Conservation (phyloP, 768 basidiomycete species). For the Pleurotus eryngii region DNA sequence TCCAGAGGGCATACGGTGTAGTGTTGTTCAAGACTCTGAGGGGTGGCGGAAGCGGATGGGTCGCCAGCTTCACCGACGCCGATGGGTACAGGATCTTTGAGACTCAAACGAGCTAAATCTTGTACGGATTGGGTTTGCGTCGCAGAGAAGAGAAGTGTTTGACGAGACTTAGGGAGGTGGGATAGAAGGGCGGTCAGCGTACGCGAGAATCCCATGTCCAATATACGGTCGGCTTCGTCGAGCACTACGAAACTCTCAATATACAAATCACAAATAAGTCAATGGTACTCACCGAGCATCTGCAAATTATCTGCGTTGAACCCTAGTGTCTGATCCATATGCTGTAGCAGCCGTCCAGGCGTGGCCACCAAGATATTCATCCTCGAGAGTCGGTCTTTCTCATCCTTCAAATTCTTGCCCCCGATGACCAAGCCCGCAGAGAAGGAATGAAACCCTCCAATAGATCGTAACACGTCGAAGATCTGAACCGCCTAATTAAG, state of each 20-base stretch:
- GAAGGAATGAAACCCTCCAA: slow-evolving; percentile 88
- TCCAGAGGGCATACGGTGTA: slow-evolving; percentile 83
- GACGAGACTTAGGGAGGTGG: slow-evolving; percentile 87
- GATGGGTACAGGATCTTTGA: slow-evolving; percentile 77
- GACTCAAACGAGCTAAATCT: slow-evolving; percentile 86
- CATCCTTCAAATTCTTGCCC: slow-evolving; percentile 93
- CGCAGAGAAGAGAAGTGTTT: slow-evolving; percentile 95
- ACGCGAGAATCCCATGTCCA: slow-evolving; percentile 93
- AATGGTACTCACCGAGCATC: slow-evolving; percentile 62
- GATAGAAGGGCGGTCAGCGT: slow-evolving; percentile 88
- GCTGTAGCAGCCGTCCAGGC: slow-evolving; percentile 90
- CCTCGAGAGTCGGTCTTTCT: slow-evolving; percentile 78
- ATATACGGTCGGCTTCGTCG: slow-evolving; percentile 94
- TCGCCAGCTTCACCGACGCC: slow-evolving; percentile 50
- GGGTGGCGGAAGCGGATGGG: slow-evolving; percentile 52
- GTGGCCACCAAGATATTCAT: slow-evolving; percentile 99
- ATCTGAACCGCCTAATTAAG: slow-evolving; percentile 86
- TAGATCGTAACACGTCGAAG: slow-evolving; percentile 91
- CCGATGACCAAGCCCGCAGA: slow-evolving; percentile 96
- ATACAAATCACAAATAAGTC: background rate
- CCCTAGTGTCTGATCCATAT: slow-evolving; percentile 97
- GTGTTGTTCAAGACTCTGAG: slow-evolving; percentile 81
- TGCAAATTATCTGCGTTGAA: slow-evolving; percentile 93
- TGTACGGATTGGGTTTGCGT: slow-evolving; percentile 90
- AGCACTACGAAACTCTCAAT: slow-evolving; percentile 53